These are phyloP conservation scores for Platanus orientalis DNA, from an alignment of 164 flowering plant species.

Conservation along the genomic window DNA sequence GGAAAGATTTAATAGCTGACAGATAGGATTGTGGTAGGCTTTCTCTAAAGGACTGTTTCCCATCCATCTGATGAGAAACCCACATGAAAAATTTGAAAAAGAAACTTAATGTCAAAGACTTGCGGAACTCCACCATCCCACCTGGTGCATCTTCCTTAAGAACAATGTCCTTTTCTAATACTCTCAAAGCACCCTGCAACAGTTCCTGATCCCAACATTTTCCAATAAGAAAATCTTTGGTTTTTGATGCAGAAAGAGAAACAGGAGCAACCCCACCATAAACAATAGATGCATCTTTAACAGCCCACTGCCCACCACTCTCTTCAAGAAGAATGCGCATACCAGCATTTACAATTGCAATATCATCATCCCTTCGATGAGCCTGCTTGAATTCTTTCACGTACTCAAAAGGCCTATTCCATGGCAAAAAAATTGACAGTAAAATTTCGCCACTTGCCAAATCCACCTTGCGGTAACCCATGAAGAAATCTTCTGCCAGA, in stretches of 20 bases:
- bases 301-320: constrained; percentile 43
- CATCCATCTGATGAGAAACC: constrained; percentile 70
- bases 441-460: constrained; percentile 63
- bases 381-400: constrained; percentile 98
- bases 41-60: constrained; percentile 25
- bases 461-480: constrained; percentile 90
- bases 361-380: constrained; percentile 96
- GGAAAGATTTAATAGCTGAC: constrained; percentile 57
- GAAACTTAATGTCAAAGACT: constrained; percentile 79
- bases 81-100: constrained; percentile 88
- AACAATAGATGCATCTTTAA: constrained; percentile 79
- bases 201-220: constrained; percentile 66
- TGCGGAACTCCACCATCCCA: constrained; percentile 97
- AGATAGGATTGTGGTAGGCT: constrained; percentile 47
- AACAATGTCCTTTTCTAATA: constrained; percentile 53
- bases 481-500: constrained; percentile 76
- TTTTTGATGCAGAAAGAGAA: constrained; percentile 54
- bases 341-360: constrained; percentile 96
- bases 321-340: constrained; percentile 78
- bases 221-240: constrained; percentile 57
- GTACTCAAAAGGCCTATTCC: constrained; percentile 79
- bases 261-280: constrained; percentile 96
- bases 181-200: constrained; percentile 48
- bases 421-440: constrained; percentile 77
- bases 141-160: constrained; percentile 89